Percentiles rank a stretch among this genome's conserved stretches.
These are phyloP conservation scores for Neurospora discreta DNA, from an alignment of 495 filamentous ascomycete species.

Conservation along the genomic window DNA sequence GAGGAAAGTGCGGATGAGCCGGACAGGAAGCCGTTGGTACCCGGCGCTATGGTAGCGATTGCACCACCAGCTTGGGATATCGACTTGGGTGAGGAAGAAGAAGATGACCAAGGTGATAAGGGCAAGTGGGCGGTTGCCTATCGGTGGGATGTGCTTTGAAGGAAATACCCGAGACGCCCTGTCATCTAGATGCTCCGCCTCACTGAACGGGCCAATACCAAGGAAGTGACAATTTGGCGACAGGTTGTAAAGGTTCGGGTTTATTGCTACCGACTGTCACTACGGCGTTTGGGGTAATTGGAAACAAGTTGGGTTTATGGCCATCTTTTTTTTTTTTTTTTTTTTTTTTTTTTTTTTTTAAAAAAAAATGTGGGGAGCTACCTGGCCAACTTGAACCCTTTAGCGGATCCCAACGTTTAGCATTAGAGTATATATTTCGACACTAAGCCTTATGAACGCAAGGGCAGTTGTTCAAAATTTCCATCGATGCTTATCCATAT, in stretches of 20 bases:
- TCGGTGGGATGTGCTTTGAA: slow-evolving; percentile 25
- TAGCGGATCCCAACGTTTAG: background rate
- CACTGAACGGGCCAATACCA: background rate
- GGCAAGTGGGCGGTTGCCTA: slow-evolving; percentile 33
- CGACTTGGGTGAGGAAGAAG: slow-evolving; percentile 16
- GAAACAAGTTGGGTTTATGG: background rate
- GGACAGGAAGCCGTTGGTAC: slow-evolving; percentile 7
- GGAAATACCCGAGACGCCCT: background rate
- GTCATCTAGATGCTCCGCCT: background rate
- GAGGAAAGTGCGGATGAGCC: slow-evolving; percentile 15
- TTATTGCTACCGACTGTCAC: background rate
- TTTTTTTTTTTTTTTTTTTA: no score
- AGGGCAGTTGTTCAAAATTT: background rate
- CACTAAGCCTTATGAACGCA: background rate
- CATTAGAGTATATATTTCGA: background rate
- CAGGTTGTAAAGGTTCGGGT: background rate
- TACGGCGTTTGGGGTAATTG: background rate
- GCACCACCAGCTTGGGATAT: slow-evolving; percentile 35
- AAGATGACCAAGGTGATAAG: background rate
- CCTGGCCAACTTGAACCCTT: background rate
- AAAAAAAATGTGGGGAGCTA: no score
- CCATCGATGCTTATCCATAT: background rate
- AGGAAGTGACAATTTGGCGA: background rate
- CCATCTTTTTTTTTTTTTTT: no score
- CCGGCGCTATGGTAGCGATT: slow-evolving; percentile 26